These are phyloP conservation scores for Meyerozyma smithsonii DNA, from an alignment of 1,139 yeast species.

Conservation along the genomic window DNA sequence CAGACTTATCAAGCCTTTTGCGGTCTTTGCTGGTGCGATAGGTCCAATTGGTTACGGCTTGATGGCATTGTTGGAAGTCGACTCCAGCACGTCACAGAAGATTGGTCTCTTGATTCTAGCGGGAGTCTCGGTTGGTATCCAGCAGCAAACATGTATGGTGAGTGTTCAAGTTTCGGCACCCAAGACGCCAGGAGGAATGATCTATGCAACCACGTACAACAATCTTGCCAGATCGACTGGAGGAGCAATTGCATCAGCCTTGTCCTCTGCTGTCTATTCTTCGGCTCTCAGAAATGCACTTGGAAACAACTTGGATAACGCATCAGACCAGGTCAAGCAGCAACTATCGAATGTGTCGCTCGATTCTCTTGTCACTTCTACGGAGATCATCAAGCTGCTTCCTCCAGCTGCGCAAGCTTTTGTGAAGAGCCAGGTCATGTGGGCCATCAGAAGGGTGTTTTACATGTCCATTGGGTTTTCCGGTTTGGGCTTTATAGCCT, in stretches of 20 bases:
- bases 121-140: slow-evolving; percentile 29
- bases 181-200: slow-evolving; percentile 31
- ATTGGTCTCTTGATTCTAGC: slow-evolving; percentile 32
- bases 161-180: slow-evolving; percentile 34
- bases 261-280: slow-evolving; percentile 33
- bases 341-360: slow-evolving; percentile 18
- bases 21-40: slow-evolving; percentile 20
- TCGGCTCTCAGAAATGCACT: slow-evolving; percentile 20
- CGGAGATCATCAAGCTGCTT: slow-evolving; percentile 17
- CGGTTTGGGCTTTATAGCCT: slow-evolving; percentile 16
- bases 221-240: slow-evolving; percentile 29
- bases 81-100: slow-evolving; percentile 22
- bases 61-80: slow-evolving; percentile 25
- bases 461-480: slow-evolving; percentile 29
- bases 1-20: slow-evolving; percentile 27
- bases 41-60: slow-evolving; percentile 35
- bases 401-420: slow-evolving; percentile 22
- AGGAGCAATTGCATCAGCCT: slow-evolving; percentile 27
- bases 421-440: slow-evolving; percentile 26
- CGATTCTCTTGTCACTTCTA: slow-evolving; percentile 15
- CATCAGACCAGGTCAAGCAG: slow-evolving; percentile 14
- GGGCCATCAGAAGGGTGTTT: slow-evolving; percentile 27
- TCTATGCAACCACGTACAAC: slow-evolving; percentile 31
- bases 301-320: slow-evolving; percentile 9
- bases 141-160: slow-evolving; percentile 26